Conservation (phyloP, 805 yeast genomes). For the Candida quercuum region DNA sequence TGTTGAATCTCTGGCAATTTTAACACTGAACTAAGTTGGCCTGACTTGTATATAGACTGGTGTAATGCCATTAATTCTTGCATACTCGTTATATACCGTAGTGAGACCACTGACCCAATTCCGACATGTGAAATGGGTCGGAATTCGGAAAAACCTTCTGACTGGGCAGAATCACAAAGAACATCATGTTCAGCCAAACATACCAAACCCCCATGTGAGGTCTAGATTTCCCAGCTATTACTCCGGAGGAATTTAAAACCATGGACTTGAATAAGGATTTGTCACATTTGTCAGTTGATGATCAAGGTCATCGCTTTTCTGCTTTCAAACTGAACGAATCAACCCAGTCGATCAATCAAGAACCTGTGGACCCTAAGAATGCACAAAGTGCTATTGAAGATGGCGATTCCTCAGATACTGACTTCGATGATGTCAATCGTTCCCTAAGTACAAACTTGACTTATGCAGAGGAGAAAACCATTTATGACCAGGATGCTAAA, state of each 20-base stretch:
- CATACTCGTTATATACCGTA: too few relatives aligned
- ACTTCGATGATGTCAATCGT: slow-evolving; percentile 18
- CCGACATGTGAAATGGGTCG: too few relatives aligned
- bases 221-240: too few relatives aligned
- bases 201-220: not conserved
- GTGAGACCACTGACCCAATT: too few relatives aligned
- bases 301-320: not conserved
- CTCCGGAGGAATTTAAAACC: not conserved
- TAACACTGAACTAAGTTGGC: slow-evolving; percentile 23
- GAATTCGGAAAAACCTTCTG: too few relatives aligned
- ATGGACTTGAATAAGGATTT: not conserved
- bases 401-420: slow-evolving; percentile 11
- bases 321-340: slow-evolving; percentile 1
- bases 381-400: slow-evolving; percentile 1
- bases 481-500: slow-evolving; percentile 66
- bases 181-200: not conserved
- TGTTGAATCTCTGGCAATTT: slow-evolving; percentile 79
- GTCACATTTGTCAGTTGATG: slow-evolving; percentile 1
- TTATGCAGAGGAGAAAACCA: slow-evolving; percentile 55
- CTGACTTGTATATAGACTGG: not conserved
- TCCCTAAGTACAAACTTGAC: slow-evolving; percentile 50
- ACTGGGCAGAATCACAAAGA: too few relatives aligned
- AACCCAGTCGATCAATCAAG: too few relatives aligned
- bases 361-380: too few relatives aligned
- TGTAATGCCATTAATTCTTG: too few relatives aligned